Base-by-base conservation (phyloP, 345 rosid genomes). In the Eucalyptus sideroxylon region DNA sequence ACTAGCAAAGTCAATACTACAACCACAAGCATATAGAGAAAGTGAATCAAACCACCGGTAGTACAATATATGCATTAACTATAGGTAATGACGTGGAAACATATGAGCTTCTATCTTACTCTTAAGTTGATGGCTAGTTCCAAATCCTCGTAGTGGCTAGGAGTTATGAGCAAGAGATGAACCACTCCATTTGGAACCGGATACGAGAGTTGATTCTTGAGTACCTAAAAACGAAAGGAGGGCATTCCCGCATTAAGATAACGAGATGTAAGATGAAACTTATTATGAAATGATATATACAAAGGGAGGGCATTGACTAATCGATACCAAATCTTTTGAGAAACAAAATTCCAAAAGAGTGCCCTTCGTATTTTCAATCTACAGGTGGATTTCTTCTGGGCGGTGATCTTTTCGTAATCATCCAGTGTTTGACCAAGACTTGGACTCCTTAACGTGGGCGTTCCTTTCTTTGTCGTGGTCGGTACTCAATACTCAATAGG, bases 161-260 rank as follows among this genome's bases (percentile, higher is more conserved):
- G 27, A 1, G 27, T 56, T 24, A 23, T 9, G 13, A 56, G 6
- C 27, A 23, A 56, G 62, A 23, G 62, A 56, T 23, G 27, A 55
- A 56, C 12, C 27, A 23, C 62, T 21, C 27, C 12, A 24, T 56
- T 23, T 23, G 30, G 62, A 56, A 56, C 0, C 0, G 0, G 5
- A 10, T 56, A 24, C 0, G 62, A 9, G 30, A 56, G 30, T 56
- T 67, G 59, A 19, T 53, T 53, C 24, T 53, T 53, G 24, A 53
- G 56, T 19, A 53, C 10, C 21, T n/a, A n/a, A 34, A 67, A 67
- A n/a, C 0, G 11, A 5, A n/a, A n/a, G 3, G 2, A 67, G 40
- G 21, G 11, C 77, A 67, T 67, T 67, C 21, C 2, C 0, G 2
- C 17, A 1, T n/a, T 15, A 9, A 67, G 6, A 0, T 5, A 67